A percentile compares a stretch with the other conserved stretches of the same genome.
Evolutionary conservation across 1,284 basidiomycete species (phyloP).

Genomic region (Inonotus obliquus): DNA sequence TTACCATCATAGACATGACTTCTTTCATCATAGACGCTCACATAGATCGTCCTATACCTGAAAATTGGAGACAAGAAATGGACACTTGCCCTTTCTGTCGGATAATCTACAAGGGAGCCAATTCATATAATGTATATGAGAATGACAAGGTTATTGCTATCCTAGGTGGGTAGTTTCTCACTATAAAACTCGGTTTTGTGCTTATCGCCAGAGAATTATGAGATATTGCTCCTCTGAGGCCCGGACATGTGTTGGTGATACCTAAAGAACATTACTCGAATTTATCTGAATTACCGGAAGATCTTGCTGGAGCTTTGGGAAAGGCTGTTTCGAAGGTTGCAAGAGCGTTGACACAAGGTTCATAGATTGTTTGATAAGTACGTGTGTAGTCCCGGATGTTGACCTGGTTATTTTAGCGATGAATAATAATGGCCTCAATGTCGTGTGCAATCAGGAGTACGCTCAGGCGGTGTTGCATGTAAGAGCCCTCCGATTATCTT

Average conservation of each 20-base stretch:
- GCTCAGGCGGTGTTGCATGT: slow-evolving; percentile 79
- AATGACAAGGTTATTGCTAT: slow-evolving; percentile 65
- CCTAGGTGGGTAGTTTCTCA: slow-evolving; percentile 41
- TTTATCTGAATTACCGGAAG: slow-evolving; percentile 61
- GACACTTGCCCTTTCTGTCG: slow-evolving; percentile 56
- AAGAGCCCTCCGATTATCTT: slow-evolving; percentile 22
- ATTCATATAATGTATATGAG: slow-evolving; percentile 54
- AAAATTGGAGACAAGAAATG: slow-evolving; percentile 41
- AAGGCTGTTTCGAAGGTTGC: slow-evolving; percentile 56
- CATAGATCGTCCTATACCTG: slow-evolving; percentile 37
- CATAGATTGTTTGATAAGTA: slow-evolving; percentile 1
- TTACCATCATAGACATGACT: slow-evolving; percentile 43
- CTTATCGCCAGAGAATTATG: neutral
- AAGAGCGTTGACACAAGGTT: slow-evolving; percentile 57
- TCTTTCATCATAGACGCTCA: slow-evolving; percentile 70
- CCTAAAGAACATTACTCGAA: slow-evolving; percentile 59
- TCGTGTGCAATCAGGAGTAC: slow-evolving; percentile 79
- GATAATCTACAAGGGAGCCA: slow-evolving; percentile 46
- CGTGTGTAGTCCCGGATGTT: no score
- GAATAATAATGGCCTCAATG: slow-evolving; percentile 61
- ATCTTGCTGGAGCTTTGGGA: slow-evolving; percentile 55
- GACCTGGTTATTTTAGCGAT: slow-evolving; percentile 37
- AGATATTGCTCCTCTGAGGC: slow-evolving; percentile 70
- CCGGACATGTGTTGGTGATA: slow-evolving; percentile 64
- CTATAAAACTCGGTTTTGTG: slow-evolving; percentile 13